Conservation (phyloP, 257 asterid genomes). For the Perilla frutescens region DNA sequence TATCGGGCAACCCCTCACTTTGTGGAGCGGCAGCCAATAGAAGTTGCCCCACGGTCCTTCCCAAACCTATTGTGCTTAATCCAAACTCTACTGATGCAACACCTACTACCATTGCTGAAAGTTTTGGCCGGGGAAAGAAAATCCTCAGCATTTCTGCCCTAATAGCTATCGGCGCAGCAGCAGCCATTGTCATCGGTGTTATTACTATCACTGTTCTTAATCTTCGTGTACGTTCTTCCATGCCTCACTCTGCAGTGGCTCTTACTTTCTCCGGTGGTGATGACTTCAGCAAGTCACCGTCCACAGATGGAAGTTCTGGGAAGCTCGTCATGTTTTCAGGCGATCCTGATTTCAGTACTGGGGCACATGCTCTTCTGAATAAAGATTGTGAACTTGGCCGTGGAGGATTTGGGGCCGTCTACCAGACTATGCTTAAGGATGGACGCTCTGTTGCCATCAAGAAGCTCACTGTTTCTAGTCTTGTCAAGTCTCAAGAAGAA, state of each 20-base stretch:
- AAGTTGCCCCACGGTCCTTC: constrained; percentile 70
- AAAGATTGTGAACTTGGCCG: constrained; percentile 93
- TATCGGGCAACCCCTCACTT: constrained; percentile 70
- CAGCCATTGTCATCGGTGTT: constrained; percentile 78
- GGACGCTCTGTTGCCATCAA: constrained; percentile 86
- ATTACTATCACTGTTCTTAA: constrained; percentile 85
- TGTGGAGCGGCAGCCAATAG: constrained; percentile 78
- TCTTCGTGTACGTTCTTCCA: constrained; percentile 69
- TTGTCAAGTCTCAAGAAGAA: constrained; percentile 79
- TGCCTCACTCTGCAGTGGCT: constrained; percentile 60
- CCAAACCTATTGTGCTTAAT: constrained; percentile 90
- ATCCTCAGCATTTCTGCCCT: constrained; percentile 87
- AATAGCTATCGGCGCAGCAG: constrained; percentile 92
- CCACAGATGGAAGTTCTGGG: constrained; percentile 72
- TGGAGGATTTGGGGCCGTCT: constrained; percentile 93
- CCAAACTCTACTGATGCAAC: constrained; percentile 75
- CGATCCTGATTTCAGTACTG: constrained; percentile 74
- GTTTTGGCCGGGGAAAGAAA: constrained; percentile 63
- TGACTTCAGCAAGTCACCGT: constrained; percentile 66
- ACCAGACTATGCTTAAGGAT: constrained; percentile 70
- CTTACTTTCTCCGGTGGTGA: constrained; percentile 76
- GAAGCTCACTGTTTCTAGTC: constrained; percentile 84
- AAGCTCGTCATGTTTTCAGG: constrained; percentile 94
- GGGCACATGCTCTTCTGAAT: constrained; percentile 81
- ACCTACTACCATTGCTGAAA: constrained; percentile 53